phyloP scores from a whole-genome alignment of 2,329 filamentous ascomycete species.

The Cladosporium oxysporum region DNA sequence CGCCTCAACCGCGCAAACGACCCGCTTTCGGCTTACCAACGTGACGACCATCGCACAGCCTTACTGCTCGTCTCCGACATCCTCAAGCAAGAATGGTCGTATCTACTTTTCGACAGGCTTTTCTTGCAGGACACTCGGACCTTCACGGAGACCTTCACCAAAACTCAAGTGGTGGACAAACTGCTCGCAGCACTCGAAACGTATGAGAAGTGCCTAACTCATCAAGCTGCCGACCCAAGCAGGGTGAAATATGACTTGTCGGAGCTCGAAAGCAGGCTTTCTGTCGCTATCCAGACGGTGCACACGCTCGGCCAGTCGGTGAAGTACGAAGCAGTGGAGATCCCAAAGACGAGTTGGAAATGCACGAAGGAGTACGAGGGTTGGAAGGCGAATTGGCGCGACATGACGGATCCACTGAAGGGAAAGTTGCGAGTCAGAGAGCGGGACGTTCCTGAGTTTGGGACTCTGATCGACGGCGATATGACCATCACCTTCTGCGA shows the following conservation, averaged over 20 bases:
- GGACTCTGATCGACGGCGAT: neutral
- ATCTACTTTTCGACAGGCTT: neutral
- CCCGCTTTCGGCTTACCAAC: conserved; percentile 8
- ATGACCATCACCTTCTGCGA: conserved; percentile 3
- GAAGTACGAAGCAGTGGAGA: neutral
- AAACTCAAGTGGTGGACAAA: conserved; percentile 10
- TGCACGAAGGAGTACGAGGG: conserved; percentile 8
- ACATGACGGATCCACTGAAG: neutral
- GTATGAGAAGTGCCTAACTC: conserved; percentile 10
- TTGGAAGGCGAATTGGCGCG: neutral
- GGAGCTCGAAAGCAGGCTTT: neutral
- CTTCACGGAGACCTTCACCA: neutral
- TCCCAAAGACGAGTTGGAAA: neutral
- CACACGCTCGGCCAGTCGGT: neutral
- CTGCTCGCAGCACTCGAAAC: conserved; percentile 2
- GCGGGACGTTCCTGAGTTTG: neutral
- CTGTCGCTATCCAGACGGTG: neutral
- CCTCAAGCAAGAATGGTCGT: conserved; percentile 12
- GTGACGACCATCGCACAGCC: conserved; percentile 1
- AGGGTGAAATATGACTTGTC: conserved; percentile 9
- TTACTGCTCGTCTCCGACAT: conserved; percentile 2
- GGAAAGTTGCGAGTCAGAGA: conserved; percentile 8
- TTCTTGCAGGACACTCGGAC: neutral
- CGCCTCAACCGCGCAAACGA: conserved; percentile 9
- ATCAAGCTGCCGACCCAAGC: conserved; percentile 1